A percentile compares a stretch with the other conserved stretches of the same genome.
Conservation (phyloP, 768 basidiomycete genomes). For the Kondoa subrosea region DNA sequence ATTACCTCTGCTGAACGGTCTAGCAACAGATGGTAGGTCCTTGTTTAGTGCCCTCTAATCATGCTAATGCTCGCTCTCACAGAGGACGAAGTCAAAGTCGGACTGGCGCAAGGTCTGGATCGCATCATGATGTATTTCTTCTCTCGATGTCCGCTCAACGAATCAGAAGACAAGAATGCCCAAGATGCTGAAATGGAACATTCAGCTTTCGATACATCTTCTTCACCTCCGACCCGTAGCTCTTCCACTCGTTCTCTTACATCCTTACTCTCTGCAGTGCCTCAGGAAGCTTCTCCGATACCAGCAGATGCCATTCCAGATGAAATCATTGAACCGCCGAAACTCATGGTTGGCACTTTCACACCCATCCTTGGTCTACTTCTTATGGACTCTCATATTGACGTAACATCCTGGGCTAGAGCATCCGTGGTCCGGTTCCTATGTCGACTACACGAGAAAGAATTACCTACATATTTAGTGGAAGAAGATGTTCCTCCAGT, state of each 20-base stretch:
- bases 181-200: neutral
- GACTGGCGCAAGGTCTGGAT: constrained; percentile 47
- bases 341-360: constrained; percentile 62
- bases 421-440: constrained; percentile 63
- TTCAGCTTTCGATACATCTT: neutral
- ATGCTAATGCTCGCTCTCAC: neutral
- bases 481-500: neutral
- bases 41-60: neutral
- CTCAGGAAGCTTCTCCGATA: neutral
- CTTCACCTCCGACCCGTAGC: no score
- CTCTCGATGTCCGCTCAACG: constrained; percentile 22
- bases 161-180: neutral
- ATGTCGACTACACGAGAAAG: constrained; percentile 42
- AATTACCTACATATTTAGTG: neutral
- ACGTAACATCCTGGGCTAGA: constrained; percentile 56
- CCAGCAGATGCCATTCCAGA: neutral
- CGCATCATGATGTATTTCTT: constrained; percentile 87
- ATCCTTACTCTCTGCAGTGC: neutral
- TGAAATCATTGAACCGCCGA: constrained; percentile 11
- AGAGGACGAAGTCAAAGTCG: constrained; percentile 26
- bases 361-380: constrained; percentile 80
- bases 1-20: constrained; percentile 63
- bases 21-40: constrained; percentile 65
- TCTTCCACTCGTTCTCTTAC: neutral
- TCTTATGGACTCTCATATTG: constrained; percentile 58